Conservation (phyloP, 2,329 filamentous ascomycete species). For the Ilyonectria robusta region DNA sequence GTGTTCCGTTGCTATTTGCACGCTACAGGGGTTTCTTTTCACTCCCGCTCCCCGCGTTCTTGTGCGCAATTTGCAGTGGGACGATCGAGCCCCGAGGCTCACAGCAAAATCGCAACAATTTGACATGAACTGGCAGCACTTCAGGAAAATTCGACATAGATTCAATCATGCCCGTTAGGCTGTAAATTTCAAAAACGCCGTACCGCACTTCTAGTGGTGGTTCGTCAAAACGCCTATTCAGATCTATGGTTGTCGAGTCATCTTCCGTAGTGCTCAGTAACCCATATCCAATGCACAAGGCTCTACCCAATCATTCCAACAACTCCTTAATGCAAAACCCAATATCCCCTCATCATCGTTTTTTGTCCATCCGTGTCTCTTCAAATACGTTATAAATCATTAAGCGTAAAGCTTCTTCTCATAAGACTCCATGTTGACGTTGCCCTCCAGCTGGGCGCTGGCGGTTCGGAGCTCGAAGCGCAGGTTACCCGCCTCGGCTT, state of each 20-base stretch:
- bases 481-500: constrained; percentile 80
- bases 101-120: constrained; percentile 7
- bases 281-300: constrained; percentile 36
- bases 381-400: constrained; percentile 46
- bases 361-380: constrained; percentile 30
- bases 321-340: constrained; percentile 37
- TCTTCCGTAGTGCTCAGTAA: constrained; percentile 27
- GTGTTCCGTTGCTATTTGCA: too few species aligned
- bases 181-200: constrained; percentile 40
- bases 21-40: too few species aligned
- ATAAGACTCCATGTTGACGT: constrained; percentile 98
- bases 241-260: constrained; percentile 44
- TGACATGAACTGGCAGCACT: constrained; percentile 42
- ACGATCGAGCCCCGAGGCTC: background rate
- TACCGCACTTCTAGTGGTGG: constrained; percentile 47
- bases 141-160: constrained; percentile 34
- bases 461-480: constrained; percentile 95
- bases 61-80: background rate
- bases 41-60: background rate
- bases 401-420: constrained; percentile 99
- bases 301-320: constrained; percentile 11
- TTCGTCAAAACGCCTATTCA: constrained; percentile 50
- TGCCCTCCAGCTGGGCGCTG: constrained; percentile 95
- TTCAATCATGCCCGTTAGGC: constrained; percentile 44
- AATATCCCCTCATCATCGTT: constrained; percentile 33